phyloP scores from a whole-genome alignment of 306 rosid species.

The barrel medic (Medicago truncatula) region MtrunA17r5.0-ANR NC_053042.1:47740001-47740500 shows the following conservation, averaged over 20 bases:
- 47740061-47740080: neutral
- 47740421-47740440: no score
- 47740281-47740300: neutral
- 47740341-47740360: no score
- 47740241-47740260: neutral
- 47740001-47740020: slow-evolving; percentile 84
- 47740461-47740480: no score
- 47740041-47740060: slow-evolving; percentile 87
- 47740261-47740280: neutral
- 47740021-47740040: slow-evolving; percentile 93
- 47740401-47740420: no score
- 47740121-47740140: neutral
- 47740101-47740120: neutral
- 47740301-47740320: neutral
- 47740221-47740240: slow-evolving; percentile 82
- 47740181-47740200: slow-evolving; percentile 89
- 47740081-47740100: slow-evolving; percentile 1
- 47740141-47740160: neutral
- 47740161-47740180: slow-evolving; percentile 65
- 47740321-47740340: no score
- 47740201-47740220: slow-evolving; percentile 91
- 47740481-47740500: neutral
- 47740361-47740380: no score
- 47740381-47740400: no score
- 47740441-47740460: no score